These are phyloP conservation scores for Tylopilus sp. DNA, from an alignment of 768 basidiomycete species.

Conservation along the genomic window DNA sequence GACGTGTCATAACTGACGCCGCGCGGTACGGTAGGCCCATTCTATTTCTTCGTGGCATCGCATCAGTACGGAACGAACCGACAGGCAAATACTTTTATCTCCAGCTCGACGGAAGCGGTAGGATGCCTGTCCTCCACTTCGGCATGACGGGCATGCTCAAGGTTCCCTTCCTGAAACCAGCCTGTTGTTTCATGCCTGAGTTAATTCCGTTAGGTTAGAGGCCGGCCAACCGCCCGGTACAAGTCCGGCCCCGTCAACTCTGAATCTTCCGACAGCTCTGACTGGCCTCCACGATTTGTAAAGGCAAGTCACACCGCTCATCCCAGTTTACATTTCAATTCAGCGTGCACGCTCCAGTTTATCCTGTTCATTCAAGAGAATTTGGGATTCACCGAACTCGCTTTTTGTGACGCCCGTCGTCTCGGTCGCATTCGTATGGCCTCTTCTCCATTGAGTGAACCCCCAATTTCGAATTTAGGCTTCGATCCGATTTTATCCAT, in stretches of 20 bases:
- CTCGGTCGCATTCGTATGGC: slow-evolving; percentile 69
- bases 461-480: slow-evolving; percentile 68
- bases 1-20: slow-evolving; percentile 45
- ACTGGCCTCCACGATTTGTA: slow-evolving; percentile 65
- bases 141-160: slow-evolving; percentile 87
- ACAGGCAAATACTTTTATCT: slow-evolving; percentile 68
- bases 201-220: slow-evolving; percentile 39
- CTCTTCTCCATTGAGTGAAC: slow-evolving; percentile 52
- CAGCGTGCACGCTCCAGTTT: slow-evolving; percentile 40
- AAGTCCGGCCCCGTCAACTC: slow-evolving; percentile 40
- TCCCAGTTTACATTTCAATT: background rate
- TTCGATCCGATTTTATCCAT: slow-evolving; percentile 76
- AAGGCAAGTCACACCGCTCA: slow-evolving; percentile 40
- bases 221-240: slow-evolving; percentile 47
- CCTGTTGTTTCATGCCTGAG: background rate
- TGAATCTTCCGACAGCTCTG: slow-evolving; percentile 30
- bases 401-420: slow-evolving; percentile 70
- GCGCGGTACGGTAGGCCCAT: slow-evolving; percentile 49
- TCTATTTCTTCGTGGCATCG: background rate
- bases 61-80: background rate
- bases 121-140: slow-evolving; percentile 70
- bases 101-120: slow-evolving; percentile 56
- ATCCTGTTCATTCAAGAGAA: slow-evolving; percentile 54
- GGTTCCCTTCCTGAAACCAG: slow-evolving; percentile 29
- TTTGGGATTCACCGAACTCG: slow-evolving; percentile 45